Evolutionary conservation across 768 basidiomycete genomes (phyloP), one percentile per base, ranked within the genome.

Genomic region (Russula ochroleuca): DNA sequence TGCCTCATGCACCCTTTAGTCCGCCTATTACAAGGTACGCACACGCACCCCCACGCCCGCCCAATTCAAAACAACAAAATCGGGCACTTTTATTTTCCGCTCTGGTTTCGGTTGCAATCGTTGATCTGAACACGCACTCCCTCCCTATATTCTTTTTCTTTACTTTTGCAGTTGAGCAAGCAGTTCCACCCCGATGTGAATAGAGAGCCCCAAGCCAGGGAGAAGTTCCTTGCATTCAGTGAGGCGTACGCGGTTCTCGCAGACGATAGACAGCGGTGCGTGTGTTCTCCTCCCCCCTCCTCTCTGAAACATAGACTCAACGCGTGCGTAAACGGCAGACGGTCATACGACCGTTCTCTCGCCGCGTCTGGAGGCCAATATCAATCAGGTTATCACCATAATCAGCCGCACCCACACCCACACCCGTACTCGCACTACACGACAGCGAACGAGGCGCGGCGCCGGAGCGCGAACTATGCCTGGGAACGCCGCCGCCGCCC

Each of bases 191-290:
- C 81, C 1, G 81, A 82, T 67, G 68, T 78, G 10, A 74, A 73
- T 57, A 71, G 73, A 40, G 79, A 81, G 56, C 70, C 70, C 7
- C 51, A 63, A 3, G 75, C 80, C 1, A 75, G 73, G 59, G 70
- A 73, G 60, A 80, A 72, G 54, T 82, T 80, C 61, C 78, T 78
- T 54, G 75, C 72, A 0, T 75, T 80, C 55, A 81, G 78, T 66
- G 81, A 81, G 55, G 81, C 81, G 2, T 82, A 81, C 50, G 71
- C 76, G 1, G 65, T 80, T 21, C 71, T 82, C 9, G 76, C 78
- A 8, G 76, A 82, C 53, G 79, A 80, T 58, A 71, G 80, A 51
- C 76, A 77, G 69, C 74, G 80, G 81, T 78, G 55, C 48, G 75
- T 60, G 6, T 9, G 7, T 35, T 11, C 14, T 1, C 13, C 15